phyloP scores from a whole-genome alignment of 495 filamentous ascomycete species.

The Annulohypoxylon stygium region DNA sequence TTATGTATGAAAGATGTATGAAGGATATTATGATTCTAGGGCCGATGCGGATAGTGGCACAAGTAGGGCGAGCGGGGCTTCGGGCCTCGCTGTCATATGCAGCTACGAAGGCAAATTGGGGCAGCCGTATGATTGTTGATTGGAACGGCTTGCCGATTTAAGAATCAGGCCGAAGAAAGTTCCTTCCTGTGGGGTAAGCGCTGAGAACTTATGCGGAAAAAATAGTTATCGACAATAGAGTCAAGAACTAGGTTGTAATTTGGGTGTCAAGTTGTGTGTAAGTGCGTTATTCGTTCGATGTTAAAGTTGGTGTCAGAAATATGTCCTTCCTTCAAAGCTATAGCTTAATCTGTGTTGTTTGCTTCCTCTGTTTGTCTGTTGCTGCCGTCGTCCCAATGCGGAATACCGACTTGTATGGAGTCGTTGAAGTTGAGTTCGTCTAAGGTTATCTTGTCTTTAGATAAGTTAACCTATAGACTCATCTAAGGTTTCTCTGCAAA shows the following conservation, averaged over 20 bases:
- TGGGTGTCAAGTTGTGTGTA: slow-evolving; percentile 14
- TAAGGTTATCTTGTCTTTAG: background rate
- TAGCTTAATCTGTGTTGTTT: background rate
- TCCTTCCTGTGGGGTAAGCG: background rate
- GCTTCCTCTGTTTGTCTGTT: slow-evolving; percentile 6
- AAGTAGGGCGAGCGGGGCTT: slow-evolving; percentile 22
- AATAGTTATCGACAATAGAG: slow-evolving; percentile 11
- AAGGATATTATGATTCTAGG: background rate
- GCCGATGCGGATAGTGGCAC: background rate
- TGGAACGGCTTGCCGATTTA: slow-evolving; percentile 12
- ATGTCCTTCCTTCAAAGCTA: background rate
- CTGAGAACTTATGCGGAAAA: background rate
- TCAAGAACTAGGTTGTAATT: slow-evolving; percentile 4
- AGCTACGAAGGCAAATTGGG: slow-evolving; percentile 34
- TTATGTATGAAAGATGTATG: slow-evolving; percentile 9
- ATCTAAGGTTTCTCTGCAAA: slow-evolving; percentile 10
- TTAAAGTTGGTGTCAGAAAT: background rate
- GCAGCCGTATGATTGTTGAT: slow-evolving; percentile 5
- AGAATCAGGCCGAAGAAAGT: background rate
- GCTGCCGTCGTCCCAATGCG: slow-evolving; percentile 13
- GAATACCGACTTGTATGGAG: slow-evolving; percentile 17
- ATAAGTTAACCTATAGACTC: too few relatives aligned
- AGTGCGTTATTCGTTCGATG: background rate
- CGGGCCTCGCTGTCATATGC: slow-evolving; percentile 43
- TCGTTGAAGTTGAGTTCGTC: background rate